Evolutionary conservation across 2,329 filamentous ascomycete species (phyloP), one percentile per base, ranked within the genome.

Genomic region (Fusarium redolens): DNA sequence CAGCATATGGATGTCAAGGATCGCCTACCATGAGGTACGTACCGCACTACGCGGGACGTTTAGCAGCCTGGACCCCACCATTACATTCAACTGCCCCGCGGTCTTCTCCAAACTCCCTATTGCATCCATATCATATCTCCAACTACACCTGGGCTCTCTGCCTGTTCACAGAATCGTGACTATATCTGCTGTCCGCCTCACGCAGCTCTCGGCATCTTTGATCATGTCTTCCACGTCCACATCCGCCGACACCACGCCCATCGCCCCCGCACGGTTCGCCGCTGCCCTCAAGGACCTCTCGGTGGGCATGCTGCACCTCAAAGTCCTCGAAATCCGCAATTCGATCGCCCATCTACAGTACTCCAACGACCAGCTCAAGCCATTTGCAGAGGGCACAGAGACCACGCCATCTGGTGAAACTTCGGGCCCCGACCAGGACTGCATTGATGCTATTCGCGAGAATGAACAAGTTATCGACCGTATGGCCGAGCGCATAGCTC

Each of bases 251-350:
- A 81, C 90, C 11, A 78, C 80, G 15, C 91, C 92, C 65, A 93
- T 93, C 78, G 82, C 87, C 50, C 84, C 90, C 31, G 80, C 85
- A 22, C 88, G 88, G 79, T 94, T 93, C 84, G 89, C 91, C 78
- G 84, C 86, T 69, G 93, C 93, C 30, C 86, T 95, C 73, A 85
- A 87, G 73, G 88, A 91, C 68, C 90, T 95, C 62, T 89, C 92
- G 44, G 80, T 91, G 73, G 86, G 88, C 70, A 87, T 87, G 64
- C 90, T 95, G 11, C 91, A 92, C 82, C 86, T 92, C 81, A 95
- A 95, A 82, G 89, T 92, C 66, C 88, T 92, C 78, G 93, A 95
- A 81, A 86, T 95, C 69, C 90, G 89, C 79, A 95, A 94, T 86
- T 90, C 87, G 75, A 91, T 95, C 78, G 86, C 88, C 30, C 92